Percentiles rank a stretch among this genome's conserved stretches.
These are phyloP conservation scores for Acanthochlamys bracteata DNA, from an alignment of 106 monocot species.

Conservation along the genomic window DNA sequence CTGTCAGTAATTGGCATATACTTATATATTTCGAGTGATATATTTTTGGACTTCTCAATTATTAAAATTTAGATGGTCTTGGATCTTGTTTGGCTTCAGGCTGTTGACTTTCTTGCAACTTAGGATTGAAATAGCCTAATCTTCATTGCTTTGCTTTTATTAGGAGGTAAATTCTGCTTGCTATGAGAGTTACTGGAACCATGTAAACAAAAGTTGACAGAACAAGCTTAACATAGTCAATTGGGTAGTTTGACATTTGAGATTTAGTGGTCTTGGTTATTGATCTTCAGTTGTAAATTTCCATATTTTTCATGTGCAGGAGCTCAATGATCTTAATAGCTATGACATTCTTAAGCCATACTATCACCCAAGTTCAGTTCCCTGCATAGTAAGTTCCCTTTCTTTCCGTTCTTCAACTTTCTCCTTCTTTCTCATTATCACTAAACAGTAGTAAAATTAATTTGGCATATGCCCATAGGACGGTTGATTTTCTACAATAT, in stretches of 20 bases:
- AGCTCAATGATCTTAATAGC: conserved; percentile 43
- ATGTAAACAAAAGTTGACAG: conserved; percentile 24
- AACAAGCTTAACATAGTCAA: conserved; percentile 41
- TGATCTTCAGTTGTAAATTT: neutral
- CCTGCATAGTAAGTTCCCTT: conserved; percentile 47
- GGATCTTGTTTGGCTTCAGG: no score
- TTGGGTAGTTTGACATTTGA: conserved; percentile 25
- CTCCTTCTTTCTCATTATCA: neutral
- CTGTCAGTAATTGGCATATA: no score
- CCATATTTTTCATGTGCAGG: conserved; percentile 24
- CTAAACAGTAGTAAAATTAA: no score
- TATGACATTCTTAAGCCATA: conserved; percentile 93
- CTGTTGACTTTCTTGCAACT: no score
- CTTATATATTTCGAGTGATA: no score
- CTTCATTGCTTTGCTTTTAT: conserved; percentile 1
- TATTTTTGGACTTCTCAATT: no score
- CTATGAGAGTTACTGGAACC: conserved; percentile 85
- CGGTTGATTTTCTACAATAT: conserved; percentile 65
- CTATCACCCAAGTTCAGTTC: conserved; percentile 62
- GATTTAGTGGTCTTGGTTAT: neutral
- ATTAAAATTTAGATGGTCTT: no score
- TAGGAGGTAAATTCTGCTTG: conserved; percentile 69
- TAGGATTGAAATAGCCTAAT: no score
- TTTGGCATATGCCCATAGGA: conserved; percentile 13
- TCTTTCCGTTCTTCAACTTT: neutral